Evolutionary conservation across 257 asterid species (phyloP), one percentile per base, ranked within the genome.

Genomic region (Solanum etuberosum): DNA sequence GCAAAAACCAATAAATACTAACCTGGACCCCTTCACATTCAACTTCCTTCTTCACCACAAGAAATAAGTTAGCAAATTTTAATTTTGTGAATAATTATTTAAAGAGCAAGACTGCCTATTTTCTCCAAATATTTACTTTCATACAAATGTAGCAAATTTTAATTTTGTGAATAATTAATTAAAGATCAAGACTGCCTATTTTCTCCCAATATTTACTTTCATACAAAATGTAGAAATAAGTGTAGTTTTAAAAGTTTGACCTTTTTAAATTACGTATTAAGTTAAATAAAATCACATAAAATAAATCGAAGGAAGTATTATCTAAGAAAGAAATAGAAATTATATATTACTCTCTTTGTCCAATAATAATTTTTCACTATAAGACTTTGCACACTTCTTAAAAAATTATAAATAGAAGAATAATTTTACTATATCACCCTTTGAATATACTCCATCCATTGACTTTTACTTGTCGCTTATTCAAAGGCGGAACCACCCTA

Each of bases 331-430:
- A 15, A 68, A 68, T 67, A 67, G 2, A 67, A 67, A 67, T 67
- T 14, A 14, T 14, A 13, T 14, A 67, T 5, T 46, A 46, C 18
- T 46, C 3, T 48, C 0, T 5, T 0, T 48, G 34, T 32, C 1
- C 7, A 48, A 48, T 0, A 48, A 48, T 14, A 48, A 3, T 48
- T 48, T 0, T 13, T 0, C 1, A 48, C 21, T 48, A 13, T 48
- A 15, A 15, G 7, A 48, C 3, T 15, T 48, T 48, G 0, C 59
- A 48, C 23, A 2, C 3, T 48, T 48, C 8, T 0, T 48, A 48
- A 48, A 15, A 48, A 5, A 2, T 48, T 2, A 48, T 15, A 48
- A 48, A 48, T 48, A 48, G 9, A 48, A 48, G 2, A 48, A 48
- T 1, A 48, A 15, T 48, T 15, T 48, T 15, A 48, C 59, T 15